phyloP scores from a whole-genome alignment of 306 rosid species.

The Begonia masoniana region DNA sequence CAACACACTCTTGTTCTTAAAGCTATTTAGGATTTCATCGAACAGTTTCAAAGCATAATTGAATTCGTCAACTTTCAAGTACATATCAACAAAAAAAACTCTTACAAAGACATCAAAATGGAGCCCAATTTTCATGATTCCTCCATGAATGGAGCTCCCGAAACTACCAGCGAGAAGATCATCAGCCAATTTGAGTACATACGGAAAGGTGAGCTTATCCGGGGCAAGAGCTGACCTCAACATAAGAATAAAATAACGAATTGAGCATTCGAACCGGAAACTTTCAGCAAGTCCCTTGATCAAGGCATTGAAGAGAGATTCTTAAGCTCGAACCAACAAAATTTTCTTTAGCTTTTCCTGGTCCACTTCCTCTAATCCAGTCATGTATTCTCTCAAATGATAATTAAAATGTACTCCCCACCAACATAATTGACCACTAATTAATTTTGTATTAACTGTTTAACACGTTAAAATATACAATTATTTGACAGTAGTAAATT shows the following conservation, averaged over 20 bases:
- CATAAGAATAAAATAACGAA: constrained; percentile 10
- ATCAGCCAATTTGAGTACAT: constrained; percentile 13
- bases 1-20: constrained; percentile 8
- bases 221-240: constrained; percentile 8
- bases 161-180: constrained; percentile 3
- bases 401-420: no score
- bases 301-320: constrained; percentile 16
- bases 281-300: constrained; percentile 14
- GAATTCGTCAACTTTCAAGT: constrained; percentile 13
- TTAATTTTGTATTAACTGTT: no score
- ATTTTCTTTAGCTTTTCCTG: no score
- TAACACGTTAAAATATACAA: no score
- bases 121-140: constrained; percentile 11
- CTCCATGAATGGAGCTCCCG: constrained; percentile 8
- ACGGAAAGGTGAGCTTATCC: constrained; percentile 13
- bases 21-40: constrained; percentile 10
- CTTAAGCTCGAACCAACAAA: constrained; percentile 8
- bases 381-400: no score
- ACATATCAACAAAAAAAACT: constrained; percentile 16
- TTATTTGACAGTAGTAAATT: no score
- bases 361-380: no score
- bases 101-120: constrained; percentile 15
- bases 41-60: constrained; percentile 13
- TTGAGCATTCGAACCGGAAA: constrained; percentile 10
- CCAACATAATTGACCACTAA: no score